A percentile compares a stretch with the other conserved stretches of the same genome.
Conservation (phyloP, 352 stramenopile species). For the Globisporangium megalacanthum region DNA sequence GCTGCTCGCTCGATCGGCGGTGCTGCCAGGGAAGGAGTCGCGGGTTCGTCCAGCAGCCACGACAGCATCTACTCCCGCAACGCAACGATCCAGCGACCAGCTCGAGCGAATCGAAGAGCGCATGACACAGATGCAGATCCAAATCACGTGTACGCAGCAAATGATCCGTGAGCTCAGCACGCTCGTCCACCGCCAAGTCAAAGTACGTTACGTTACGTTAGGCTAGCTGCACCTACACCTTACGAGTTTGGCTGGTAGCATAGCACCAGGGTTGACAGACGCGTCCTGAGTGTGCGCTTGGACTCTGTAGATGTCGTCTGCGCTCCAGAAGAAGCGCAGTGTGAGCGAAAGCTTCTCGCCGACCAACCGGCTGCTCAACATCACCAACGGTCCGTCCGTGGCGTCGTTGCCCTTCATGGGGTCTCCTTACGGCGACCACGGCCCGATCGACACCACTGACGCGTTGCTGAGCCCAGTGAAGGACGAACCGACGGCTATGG, state of each 20-base stretch:
- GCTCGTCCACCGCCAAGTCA: conserved; percentile 43
- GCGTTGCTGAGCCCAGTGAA: neutral
- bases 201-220: conserved; percentile 13
- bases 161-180: conserved; percentile 48
- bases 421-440: conserved; percentile 1
- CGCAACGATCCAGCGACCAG: conserved; percentile 1
- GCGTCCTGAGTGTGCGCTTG: neutral
- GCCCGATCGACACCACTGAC: conserved; percentile 1
- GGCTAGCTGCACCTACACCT: neutral
- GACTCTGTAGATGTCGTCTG: conserved; percentile 15
- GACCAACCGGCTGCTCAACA: conserved; percentile 15
- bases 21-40: neutral
- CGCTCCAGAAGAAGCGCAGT: conserved; percentile 27
- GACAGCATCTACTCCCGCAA: neutral
- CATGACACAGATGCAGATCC: conserved; percentile 34
- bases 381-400: neutral
- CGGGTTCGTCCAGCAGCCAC: neutral
- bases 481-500: neutral
- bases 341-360: conserved; percentile 27
- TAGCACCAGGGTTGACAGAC: neutral
- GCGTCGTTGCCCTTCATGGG: conserved; percentile 3
- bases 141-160: conserved; percentile 33
- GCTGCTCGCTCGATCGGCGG: conserved; percentile 4
- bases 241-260: neutral
- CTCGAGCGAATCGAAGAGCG: conserved; percentile 32